Percentiles rank a stretch among this genome's conserved stretches.
Evolutionary conservation across 306 rosid species (phyloP).

Genomic region (Lagenaria siceraria): DNA sequence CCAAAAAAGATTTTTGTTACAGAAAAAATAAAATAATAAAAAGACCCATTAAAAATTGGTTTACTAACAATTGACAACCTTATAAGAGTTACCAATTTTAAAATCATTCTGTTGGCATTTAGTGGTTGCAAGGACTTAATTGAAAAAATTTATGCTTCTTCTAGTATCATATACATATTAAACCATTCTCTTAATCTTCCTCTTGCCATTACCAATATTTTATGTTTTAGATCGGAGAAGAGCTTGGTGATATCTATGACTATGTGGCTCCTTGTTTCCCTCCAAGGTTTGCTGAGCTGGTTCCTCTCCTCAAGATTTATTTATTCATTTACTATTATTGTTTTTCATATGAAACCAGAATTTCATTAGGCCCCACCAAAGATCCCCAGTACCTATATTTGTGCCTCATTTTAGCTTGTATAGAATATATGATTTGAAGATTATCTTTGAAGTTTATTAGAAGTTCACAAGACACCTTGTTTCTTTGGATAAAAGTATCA

Average conservation of each 20-base stretch:
- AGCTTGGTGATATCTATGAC: constrained; percentile 90
- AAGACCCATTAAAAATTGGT: neutral
- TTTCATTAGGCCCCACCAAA: neutral
- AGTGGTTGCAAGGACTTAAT: neutral
- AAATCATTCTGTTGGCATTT: neutral
- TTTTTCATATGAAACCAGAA: neutral
- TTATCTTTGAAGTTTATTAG: neutral
- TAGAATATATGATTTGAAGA: neutral
- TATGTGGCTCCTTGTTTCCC: constrained; percentile 94
- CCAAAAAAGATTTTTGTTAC: neutral
- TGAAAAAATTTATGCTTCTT: neutral
- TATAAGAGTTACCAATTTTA: neutral
- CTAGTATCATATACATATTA: neutral
- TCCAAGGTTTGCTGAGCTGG: constrained; percentile 53
- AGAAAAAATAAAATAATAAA: neutral
- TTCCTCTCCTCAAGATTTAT: constrained; percentile 10
- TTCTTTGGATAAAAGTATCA: neutral
- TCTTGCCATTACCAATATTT: constrained; percentile 2
- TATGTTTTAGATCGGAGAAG: constrained; percentile 70
- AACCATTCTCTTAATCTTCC: neutral
- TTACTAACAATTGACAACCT: neutral
- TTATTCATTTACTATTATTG: neutral
- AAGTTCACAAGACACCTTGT: neutral
- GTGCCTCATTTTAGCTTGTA: constrained; percentile 3
- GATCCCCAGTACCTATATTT: neutral